These are phyloP conservation scores for Rhizophagus sp. DNA, from an alignment of 192 early-diverging fungal genomes.

Conservation along the genomic window DNA sequence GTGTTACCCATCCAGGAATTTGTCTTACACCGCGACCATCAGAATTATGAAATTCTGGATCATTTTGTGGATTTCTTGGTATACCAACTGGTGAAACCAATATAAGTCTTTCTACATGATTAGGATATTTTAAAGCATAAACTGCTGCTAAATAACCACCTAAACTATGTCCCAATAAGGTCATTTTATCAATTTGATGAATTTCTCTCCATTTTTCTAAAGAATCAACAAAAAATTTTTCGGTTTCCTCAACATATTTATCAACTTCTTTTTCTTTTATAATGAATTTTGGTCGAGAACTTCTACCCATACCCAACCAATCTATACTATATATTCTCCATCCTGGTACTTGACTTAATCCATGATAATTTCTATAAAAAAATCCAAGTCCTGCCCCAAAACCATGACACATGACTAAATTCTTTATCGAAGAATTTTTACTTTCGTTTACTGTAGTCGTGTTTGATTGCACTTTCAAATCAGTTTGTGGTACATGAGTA, in stretches of 20 bases:
- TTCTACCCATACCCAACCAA: slow-evolving; percentile 96
- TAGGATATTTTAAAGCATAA: slow-evolving; percentile 88
- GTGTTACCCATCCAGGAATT: slow-evolving; percentile 44
- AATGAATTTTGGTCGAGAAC: slow-evolving; percentile 71
- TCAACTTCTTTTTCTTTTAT: slow-evolving; percentile 48
- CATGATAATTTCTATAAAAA: slow-evolving; percentile 63
- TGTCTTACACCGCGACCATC: neutral
- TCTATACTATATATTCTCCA: slow-evolving; percentile 73
- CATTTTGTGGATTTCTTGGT: slow-evolving; percentile 55
- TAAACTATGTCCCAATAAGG: slow-evolving; percentile 80
- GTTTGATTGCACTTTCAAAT: slow-evolving; percentile 34
- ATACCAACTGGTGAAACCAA: slow-evolving; percentile 64
- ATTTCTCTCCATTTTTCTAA: slow-evolving; percentile 85
- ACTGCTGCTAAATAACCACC: slow-evolving; percentile 85
- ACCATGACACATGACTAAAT: slow-evolving; percentile 74
- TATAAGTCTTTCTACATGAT: slow-evolving; percentile 83
- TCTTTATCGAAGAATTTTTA: slow-evolving; percentile 8
- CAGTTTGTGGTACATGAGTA: slow-evolving; percentile 38
- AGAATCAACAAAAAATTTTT: slow-evolving; percentile 87
- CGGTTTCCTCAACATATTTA: slow-evolving; percentile 58
- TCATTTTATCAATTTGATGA: slow-evolving; percentile 81
- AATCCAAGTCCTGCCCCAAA: slow-evolving; percentile 82
- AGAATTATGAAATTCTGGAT: slow-evolving; percentile 30
- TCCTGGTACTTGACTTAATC: slow-evolving; percentile 51
- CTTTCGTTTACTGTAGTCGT: neutral